Evolutionary conservation across 768 basidiomycete genomes (phyloP), one percentile per base, ranked within the genome.

Genomic region (Hortiboletus flavorubellus): DNA sequence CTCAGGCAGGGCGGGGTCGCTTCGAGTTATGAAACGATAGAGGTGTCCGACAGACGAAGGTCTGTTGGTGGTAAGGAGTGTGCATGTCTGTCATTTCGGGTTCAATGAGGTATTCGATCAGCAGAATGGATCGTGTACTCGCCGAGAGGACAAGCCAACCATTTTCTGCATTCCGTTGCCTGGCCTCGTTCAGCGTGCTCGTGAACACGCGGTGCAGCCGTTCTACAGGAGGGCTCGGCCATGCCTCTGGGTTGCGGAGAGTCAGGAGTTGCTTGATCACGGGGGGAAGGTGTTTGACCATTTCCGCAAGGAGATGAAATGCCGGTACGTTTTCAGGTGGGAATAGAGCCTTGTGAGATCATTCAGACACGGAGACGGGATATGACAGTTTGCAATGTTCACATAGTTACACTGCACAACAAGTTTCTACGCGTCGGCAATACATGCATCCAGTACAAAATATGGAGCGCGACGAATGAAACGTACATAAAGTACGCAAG

Each of bases 101-200:
- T 61, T 70, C 58, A 64, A 53, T 64, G 71, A 33, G 48, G 65
- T 40, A 34, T 53, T 47, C 53, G 42, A 54, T 54, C 43, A 42
- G 47, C 41, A 55, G 56, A 35, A 54, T 44, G 42, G 58, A 52
- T n/a, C 49, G 55, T 40, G 37, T 53, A 69, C 80, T 65, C 70
- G 87, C 91, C 61, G 89, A 78, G 23, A 92, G 77, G 48, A 90
- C 89, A 18, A 93, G 79, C 91, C 91, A 93, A 44, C 85, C 89
- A 11, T 82, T 85, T 72, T 85, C 85, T 33, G 83, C 89, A 16
- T 80, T 84, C 59, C 79, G 81, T 43, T 73, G 70, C 64, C 75
- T 76, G 30, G 91, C 91, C 66, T 89, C 85, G 44, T 73, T 75
- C 58, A 82, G 80, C n/a, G 91, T 87, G 46, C 74, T 76, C 8